phyloP scores from a whole-genome alignment of 192 early-diverging fungal species.

The Coemansia erecta region DNA sequence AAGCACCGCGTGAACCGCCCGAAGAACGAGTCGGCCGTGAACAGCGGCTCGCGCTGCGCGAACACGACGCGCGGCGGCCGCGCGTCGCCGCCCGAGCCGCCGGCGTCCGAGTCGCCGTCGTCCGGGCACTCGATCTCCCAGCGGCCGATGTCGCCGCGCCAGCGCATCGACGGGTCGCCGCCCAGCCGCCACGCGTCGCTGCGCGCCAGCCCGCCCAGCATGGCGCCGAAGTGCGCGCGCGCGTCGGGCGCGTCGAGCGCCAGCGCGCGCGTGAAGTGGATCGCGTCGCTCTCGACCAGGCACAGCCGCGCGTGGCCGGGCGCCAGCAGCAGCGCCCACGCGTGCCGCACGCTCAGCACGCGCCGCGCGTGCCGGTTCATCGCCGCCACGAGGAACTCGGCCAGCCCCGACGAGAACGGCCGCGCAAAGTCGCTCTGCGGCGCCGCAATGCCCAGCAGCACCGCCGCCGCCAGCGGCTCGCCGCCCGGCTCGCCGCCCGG shows the following conservation, averaged over 20 bases:
- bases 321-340: slow-evolving; percentile 29
- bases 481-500: neutral
- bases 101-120: slow-evolving; percentile 1
- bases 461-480: slow-evolving; percentile 5
- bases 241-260: slow-evolving; percentile 13
- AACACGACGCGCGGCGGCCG: slow-evolving; percentile 23
- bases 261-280: slow-evolving; percentile 20
- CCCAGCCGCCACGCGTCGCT: slow-evolving; percentile 41
- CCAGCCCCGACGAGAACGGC: slow-evolving; percentile 41
- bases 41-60: slow-evolving; percentile 25
- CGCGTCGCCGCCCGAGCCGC: slow-evolving; percentile 19
- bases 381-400: slow-evolving; percentile 31
- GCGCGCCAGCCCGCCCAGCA: slow-evolving; percentile 10
- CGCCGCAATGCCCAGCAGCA: slow-evolving; percentile 23
- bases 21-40: slow-evolving; percentile 41
- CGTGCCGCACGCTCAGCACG: slow-evolving; percentile 25
- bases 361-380: slow-evolving; percentile 33
- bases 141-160: slow-evolving; percentile 21
- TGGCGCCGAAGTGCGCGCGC: slow-evolving; percentile 3
- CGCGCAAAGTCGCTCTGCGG: slow-evolving; percentile 20
- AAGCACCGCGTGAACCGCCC: slow-evolving; percentile 47
- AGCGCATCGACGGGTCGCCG: slow-evolving; percentile 38
- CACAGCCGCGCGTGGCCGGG: slow-evolving; percentile 28
- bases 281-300: slow-evolving; percentile 45
- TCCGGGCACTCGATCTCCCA: slow-evolving; percentile 42